Base-by-base conservation (phyloP, 106 monocot species). In the Phalaenopsis aphrodite region DNA sequence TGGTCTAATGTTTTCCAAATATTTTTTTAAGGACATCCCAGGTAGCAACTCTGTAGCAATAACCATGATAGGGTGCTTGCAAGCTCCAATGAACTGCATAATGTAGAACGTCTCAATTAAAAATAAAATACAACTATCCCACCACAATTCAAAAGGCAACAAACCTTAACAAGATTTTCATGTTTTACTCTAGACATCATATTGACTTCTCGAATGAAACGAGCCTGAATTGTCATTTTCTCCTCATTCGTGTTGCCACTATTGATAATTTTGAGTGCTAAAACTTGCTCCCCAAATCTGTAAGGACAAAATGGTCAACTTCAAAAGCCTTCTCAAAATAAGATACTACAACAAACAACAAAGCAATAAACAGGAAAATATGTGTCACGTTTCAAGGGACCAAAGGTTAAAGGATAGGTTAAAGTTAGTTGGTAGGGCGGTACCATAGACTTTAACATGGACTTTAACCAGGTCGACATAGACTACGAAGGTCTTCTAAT, bases 181-280 rank as follows among this genome's bases (percentile, higher is more conserved):
- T 99, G 98, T 76, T 88, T 90, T 76, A 99, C 94, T 93, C 81
- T 90, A 16, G 92, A 88, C 92, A 99, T 91, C 98, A 99, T 99
- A 82, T 89, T 94, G 48, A 99, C 91, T 93, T 99, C 94, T 75
- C 94, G 90, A 79, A 91, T 87, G 77, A 99, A 99, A 45, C 92
- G 90, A 24, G 85, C 81, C 89, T 89, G 85, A 77, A 94, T 85
- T 72, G 84, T 87, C 36, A 84, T 82, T 64, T 83, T 88, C 81
- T 94, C 98, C 47, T 92, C 94, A 38, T 87, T 81, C 58, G 89
- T 90, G 77, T 75, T 82, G 39, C 94, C 94, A 80, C 81, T 23
- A 81, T 94, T 91, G 24, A 99, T 88, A 84, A 99, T 83, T 87
- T 99, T 99, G 77, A 99, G 87, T 65, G 98, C 98, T 47, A 99